Base-by-base conservation (phyloP, 305 asterid genomes). In the Fraxinus floribunda region DNA sequence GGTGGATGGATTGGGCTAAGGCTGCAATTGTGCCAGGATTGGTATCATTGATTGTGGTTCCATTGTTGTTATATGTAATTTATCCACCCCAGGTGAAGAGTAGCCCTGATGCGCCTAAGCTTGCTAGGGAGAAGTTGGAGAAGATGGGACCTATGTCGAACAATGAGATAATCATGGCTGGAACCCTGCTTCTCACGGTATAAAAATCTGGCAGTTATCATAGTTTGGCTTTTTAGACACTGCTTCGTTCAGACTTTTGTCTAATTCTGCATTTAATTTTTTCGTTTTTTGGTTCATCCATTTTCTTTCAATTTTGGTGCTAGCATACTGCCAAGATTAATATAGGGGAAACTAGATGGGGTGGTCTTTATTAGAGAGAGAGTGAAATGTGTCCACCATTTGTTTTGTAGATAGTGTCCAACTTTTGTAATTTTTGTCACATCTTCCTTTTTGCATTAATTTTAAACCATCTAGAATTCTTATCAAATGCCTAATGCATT, bases 1-100 rank as follows among this genome's bases (percentile, higher is more conserved):
- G 95, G 30, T 96, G 98, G 99, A 91, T 94, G 98, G 99, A 96
- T 90, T 96, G 99, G 99, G 98, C 99, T 30, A 92, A 93, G 90
- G 99, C 98, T 20, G 99, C 99, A 1, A 85, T 96, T 18, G 98
- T 96, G 36, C 98, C 98, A 0, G 98, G 98, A 18, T 76, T 96
- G 82, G 93, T 92, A 26, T 94, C 98, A 0, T 85, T 96, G 83
- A 32, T 91, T 18, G 97, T 96, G 52, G 99, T 96, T 15, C 98
- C 98, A 1, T 74, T 93, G 80, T 46, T 96, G 83, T 85, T 91
- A 84, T 91, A 90, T 46, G 24, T 90, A 34, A 83, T 91, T 34
- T 91, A 90, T 84, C 75, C 75, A 29, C 75, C 75, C 75, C 8
- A 29, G 75, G 39, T 68, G 9, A 68, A 68, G 39, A 68, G 22